phyloP scores from a whole-genome alignment of 2,329 filamentous ascomycete species.

The Aureobasidium sp. region DNA sequence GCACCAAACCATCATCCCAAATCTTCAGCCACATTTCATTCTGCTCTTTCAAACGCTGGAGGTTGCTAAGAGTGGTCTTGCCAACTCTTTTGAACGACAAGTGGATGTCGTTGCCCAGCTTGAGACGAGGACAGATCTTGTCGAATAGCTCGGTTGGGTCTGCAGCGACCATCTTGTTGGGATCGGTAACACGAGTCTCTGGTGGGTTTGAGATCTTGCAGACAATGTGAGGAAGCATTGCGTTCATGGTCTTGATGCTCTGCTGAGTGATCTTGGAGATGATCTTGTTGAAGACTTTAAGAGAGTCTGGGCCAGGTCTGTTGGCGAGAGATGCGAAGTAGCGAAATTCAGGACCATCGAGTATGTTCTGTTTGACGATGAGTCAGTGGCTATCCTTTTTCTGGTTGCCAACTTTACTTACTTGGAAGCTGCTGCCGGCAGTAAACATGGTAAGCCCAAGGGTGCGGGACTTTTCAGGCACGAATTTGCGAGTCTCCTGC shows the following conservation, averaged over 20 bases:
- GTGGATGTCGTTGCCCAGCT: conserved; percentile 1
- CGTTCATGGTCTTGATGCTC: conserved; percentile 1
- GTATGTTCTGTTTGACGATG: not conserved
- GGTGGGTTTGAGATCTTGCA: not conserved
- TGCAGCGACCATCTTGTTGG: not conserved
- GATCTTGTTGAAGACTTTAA: not conserved
- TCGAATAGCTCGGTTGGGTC: not conserved
- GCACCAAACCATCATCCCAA: not conserved
- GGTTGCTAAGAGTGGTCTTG: not conserved
- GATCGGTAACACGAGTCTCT: not conserved
- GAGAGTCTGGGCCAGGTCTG: conserved; percentile 8
- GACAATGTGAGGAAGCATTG: conserved; percentile 6
- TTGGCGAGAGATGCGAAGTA: not conserved
- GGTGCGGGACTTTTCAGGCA: not conserved
- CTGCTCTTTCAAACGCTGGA: not conserved
- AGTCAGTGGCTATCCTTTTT: not conserved
- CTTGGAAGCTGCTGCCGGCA: not conserved
- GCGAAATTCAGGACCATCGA: not conserved
- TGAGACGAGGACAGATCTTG: not conserved
- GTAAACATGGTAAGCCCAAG: not conserved
- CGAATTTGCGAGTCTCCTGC: not conserved
- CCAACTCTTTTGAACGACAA: conserved; percentile 3
- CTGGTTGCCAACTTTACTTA: not conserved
- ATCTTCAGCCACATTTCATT: not conserved
- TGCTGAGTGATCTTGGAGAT: not conserved